These are phyloP conservation scores for Eremomyces bilateralis DNA, from an alignment of 495 filamentous ascomycete genomes.

Conservation along the genomic window DNA sequence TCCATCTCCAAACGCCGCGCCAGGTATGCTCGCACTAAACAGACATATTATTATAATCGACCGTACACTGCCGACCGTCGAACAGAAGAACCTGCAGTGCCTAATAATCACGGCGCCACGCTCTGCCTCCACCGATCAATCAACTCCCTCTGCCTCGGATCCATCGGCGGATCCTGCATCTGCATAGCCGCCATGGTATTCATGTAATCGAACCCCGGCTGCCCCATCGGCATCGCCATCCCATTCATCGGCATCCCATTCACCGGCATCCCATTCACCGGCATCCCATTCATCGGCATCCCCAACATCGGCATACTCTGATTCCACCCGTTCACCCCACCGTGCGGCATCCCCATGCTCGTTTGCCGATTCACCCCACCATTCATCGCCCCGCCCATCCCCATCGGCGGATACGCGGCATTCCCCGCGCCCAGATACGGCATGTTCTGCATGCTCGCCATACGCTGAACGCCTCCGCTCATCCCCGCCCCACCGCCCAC, in stretches of 20 bases:
- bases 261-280: slow-evolving; percentile 2
- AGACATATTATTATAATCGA: too few species aligned
- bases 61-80: too few species aligned
- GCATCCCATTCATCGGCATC: slow-evolving; percentile 7
- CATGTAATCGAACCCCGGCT: not conserved
- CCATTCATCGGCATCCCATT: slow-evolving; percentile 8
- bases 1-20: too few species aligned
- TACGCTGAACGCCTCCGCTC: not conserved
- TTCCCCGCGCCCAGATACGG: slow-evolving; percentile 4
- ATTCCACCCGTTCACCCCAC: too few species aligned
- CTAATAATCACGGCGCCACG: slow-evolving; percentile 33
- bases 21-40: too few species aligned
- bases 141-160: slow-evolving; percentile 45
- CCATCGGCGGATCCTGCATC: slow-evolving; percentile 18
- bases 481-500: too few species aligned
- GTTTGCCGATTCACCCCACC: not conserved
- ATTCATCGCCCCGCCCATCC: not conserved
- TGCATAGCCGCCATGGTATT: slow-evolving; percentile 13
- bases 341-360: slow-evolving; percentile 4
- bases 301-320: too few species aligned
- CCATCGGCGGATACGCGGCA: slow-evolving; percentile 1
- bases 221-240: slow-evolving; percentile 8
- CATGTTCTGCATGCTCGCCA: slow-evolving; percentile 4
- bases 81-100: too few species aligned
- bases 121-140: slow-evolving; percentile 86